phyloP scores from a whole-genome alignment of 2,329 filamentous ascomycete genomes.

The Pseudogymnoascus sp. region DNA sequence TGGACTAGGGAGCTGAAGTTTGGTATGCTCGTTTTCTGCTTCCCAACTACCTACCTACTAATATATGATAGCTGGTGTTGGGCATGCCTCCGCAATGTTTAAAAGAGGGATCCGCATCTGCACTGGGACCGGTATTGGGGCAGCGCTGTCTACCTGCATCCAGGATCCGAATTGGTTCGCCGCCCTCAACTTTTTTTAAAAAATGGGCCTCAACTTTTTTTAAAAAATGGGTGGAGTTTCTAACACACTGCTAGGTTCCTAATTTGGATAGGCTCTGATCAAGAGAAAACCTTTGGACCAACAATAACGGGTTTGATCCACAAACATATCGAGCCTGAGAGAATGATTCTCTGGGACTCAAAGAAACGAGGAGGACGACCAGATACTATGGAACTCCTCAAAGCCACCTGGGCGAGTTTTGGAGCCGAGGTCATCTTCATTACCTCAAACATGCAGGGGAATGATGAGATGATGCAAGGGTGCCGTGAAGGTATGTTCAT shows the following conservation, averaged over 20 bases:
- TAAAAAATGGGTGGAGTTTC: not conserved
- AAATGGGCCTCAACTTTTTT: not conserved
- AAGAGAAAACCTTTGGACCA: slow-evolving; percentile 36
- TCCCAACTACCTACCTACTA: slow-evolving; percentile 12
- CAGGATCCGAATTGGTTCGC: slow-evolving; percentile 33
- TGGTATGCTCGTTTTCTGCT: slow-evolving; percentile 24
- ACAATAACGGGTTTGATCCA: slow-evolving; percentile 35
- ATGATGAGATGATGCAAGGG: slow-evolving; percentile 39
- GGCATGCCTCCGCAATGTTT: slow-evolving; percentile 38
- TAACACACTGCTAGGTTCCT: slow-evolving; percentile 30
- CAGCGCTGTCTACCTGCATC: slow-evolving; percentile 37
- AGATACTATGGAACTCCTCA: slow-evolving; percentile 33
- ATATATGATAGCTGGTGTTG: slow-evolving; percentile 33
- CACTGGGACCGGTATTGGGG: slow-evolving; percentile 37
- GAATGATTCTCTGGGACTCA: slow-evolving; percentile 38
- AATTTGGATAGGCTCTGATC: slow-evolving; percentile 38
- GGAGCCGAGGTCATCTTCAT: slow-evolving; percentile 39
- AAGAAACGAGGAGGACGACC: slow-evolving; percentile 37
- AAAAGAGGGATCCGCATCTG: slow-evolving; percentile 37
- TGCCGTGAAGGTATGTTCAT: slow-evolving; percentile 31
- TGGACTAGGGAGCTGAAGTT: slow-evolving; percentile 38
- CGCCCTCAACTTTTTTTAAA: not conserved
- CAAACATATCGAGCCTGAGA: slow-evolving; percentile 35
- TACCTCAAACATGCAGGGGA: slow-evolving; percentile 36
- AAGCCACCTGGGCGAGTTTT: slow-evolving; percentile 35